Conservation (phyloP, 1,284 basidiomycete species). For the Ustilago cynodontis region DNA sequence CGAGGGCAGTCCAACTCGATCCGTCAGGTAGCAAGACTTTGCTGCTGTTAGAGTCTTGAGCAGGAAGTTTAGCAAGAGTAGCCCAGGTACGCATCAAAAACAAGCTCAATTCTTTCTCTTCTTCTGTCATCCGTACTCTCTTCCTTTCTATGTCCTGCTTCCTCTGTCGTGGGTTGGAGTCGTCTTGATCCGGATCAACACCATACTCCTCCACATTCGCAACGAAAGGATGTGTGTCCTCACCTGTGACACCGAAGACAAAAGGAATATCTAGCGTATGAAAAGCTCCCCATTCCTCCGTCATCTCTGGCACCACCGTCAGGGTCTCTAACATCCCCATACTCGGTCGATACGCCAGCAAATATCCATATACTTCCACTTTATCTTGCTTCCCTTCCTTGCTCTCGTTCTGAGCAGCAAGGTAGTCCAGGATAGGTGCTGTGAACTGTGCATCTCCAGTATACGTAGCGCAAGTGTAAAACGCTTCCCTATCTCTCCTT, state of each 20-base stretch:
- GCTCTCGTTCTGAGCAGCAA: slow-evolving; percentile 23
- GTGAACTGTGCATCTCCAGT: slow-evolving; percentile 54
- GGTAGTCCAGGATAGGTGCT: slow-evolving; percentile 42
- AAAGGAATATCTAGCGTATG: slow-evolving; percentile 52
- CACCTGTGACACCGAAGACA: slow-evolving; percentile 45
- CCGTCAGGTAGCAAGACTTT: slow-evolving; percentile 21
- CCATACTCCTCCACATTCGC: slow-evolving; percentile 25
- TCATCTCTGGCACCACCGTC: slow-evolving; percentile 35
- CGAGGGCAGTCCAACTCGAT: slow-evolving; percentile 17
- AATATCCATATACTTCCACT: slow-evolving; percentile 37
- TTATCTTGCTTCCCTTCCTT: background rate
- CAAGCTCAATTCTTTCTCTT: slow-evolving; percentile 34
- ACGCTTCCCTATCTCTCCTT: slow-evolving; percentile 21
- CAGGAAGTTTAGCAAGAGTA: slow-evolving; percentile 19
- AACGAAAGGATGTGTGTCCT: slow-evolving; percentile 14
- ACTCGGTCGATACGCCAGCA: slow-evolving; percentile 43
- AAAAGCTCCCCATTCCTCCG: slow-evolving; percentile 37
- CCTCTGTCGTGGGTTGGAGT: background rate
- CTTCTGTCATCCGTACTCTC: slow-evolving; percentile 20
- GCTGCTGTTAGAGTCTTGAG: background rate
- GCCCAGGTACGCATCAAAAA: slow-evolving; percentile 48
- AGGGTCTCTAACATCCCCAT: slow-evolving; percentile 26
- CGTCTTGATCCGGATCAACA: slow-evolving; percentile 26
- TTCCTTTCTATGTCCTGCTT: background rate
- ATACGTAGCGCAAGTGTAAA: slow-evolving; percentile 50